A percentile compares a stretch with the other conserved stretches of the same genome.
Conservation (phyloP, 2,329 filamentous ascomycete species). For the Penicillium paneum region DNA sequence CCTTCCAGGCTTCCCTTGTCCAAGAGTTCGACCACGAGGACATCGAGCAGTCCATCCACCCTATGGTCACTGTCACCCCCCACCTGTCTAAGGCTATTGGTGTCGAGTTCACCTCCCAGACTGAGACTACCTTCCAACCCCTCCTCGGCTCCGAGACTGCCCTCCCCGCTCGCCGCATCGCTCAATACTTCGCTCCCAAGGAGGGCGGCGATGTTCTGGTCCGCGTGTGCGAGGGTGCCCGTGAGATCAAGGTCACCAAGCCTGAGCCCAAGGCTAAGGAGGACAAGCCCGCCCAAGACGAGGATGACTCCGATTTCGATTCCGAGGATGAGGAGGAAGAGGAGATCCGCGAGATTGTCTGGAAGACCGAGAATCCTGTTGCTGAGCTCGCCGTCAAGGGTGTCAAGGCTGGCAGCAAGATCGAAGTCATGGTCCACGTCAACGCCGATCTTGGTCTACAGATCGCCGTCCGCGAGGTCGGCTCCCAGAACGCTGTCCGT, state of each 20-base stretch:
- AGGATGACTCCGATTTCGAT: constrained; percentile 62
- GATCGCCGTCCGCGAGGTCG: constrained; percentile 79
- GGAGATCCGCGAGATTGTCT: constrained; percentile 83
- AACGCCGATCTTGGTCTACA: constrained; percentile 74
- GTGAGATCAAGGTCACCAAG: constrained; percentile 91
- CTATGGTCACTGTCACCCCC: constrained; percentile 88
- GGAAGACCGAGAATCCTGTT: constrained; percentile 79
- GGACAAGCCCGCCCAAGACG: constrained; percentile 56
- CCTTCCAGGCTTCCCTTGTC: constrained; percentile 91
- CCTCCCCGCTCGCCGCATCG: constrained; percentile 79
- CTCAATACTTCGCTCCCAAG: constrained; percentile 72
- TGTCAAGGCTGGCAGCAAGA: constrained; percentile 82
- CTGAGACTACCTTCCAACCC: constrained; percentile 69
- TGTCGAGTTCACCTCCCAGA: constrained; percentile 65
- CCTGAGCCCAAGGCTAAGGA: constrained; percentile 72
- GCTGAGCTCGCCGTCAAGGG: constrained; percentile 81
- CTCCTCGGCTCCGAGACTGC: constrained; percentile 84
- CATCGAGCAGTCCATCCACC: constrained; percentile 93
- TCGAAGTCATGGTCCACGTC: constrained; percentile 92
- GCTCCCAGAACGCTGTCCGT: constrained; percentile 78
- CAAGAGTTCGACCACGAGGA: constrained; percentile 91
- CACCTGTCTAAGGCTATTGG: constrained; percentile 88
- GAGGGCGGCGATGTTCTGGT: constrained; percentile 84
- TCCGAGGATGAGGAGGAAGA: constrained; percentile 68
- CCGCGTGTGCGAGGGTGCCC: constrained; percentile 80